These are phyloP conservation scores for Candida sanyaensis DNA, from an alignment of 1,139 yeast genomes.

Conservation along the genomic window DNA sequence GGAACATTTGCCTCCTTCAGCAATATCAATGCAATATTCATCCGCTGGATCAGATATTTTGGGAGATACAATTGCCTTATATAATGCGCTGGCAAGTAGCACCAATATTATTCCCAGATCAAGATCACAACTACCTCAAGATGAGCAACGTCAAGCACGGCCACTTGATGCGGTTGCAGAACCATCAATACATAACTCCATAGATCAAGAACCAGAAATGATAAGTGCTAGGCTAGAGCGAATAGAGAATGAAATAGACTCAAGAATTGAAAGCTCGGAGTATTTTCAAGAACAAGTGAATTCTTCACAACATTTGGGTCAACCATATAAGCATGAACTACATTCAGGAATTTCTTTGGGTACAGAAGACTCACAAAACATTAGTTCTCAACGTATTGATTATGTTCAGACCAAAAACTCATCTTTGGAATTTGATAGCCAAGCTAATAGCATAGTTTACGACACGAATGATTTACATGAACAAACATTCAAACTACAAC, in stretches of 20 bases:
- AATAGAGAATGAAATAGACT: constrained; percentile 8
- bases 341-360: constrained; percentile 10
- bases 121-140: constrained; percentile 1
- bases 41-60: constrained; percentile 3
- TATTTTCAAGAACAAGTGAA: constrained; percentile 1
- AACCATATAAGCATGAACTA: neutral
- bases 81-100: constrained; percentile 4
- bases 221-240: constrained; percentile 11
- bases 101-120: constrained; percentile 1
- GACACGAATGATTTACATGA: constrained; percentile 11
- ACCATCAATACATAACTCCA: neutral
- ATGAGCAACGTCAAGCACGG: neutral
- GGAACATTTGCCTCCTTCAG: constrained; percentile 1
- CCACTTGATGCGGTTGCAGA: neutral
- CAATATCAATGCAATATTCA: constrained; percentile 6
- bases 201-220: constrained; percentile 16
- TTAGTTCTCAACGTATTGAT: constrained; percentile 9
- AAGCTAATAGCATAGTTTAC: constrained; percentile 11
- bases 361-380: constrained; percentile 4
- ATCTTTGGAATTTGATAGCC: constrained; percentile 3
- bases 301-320: neutral
- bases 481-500: constrained; percentile 23
- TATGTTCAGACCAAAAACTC: constrained; percentile 7
- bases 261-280: constrained; percentile 1
- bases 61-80: constrained; percentile 7